These are phyloP conservation scores for Kluyveromyces marxianus DNA, from an alignment of 1,139 yeast genomes.

Conservation along the genomic window DNA sequence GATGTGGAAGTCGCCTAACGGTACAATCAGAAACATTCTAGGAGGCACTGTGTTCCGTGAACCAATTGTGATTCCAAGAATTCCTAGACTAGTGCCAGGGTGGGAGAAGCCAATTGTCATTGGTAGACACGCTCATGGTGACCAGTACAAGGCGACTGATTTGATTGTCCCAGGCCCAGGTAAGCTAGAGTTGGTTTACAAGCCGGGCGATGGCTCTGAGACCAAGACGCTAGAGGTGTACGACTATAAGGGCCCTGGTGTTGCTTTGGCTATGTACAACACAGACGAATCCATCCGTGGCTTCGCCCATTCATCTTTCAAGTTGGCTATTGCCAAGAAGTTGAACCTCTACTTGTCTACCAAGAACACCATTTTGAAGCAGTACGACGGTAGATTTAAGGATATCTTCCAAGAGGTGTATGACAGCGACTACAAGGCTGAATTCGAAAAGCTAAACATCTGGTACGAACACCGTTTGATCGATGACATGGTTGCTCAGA, in stretches of 20 bases:
- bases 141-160: constrained; percentile 92
- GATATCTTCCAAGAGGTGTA: constrained; percentile 82
- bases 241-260: constrained; percentile 72
- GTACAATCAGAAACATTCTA: constrained; percentile 87
- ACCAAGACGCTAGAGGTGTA: constrained; percentile 54
- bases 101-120: constrained; percentile 95
- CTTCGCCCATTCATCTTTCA: constrained; percentile 88
- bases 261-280: constrained; percentile 90
- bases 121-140: constrained; percentile 97
- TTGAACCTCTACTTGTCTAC: constrained; percentile 81
- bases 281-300: constrained; percentile 85
- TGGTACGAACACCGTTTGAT: constrained; percentile 96
- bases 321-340: constrained; percentile 70
- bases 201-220: constrained; percentile 62
- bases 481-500: constrained; percentile 98
- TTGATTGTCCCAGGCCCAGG: constrained; percentile 75
- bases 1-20: constrained; percentile 98
- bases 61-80: constrained; percentile 83
- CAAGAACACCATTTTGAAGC: constrained; percentile 88
- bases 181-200: constrained; percentile 66
- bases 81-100: constrained; percentile 83
- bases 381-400: constrained; percentile 90
- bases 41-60: constrained; percentile 97
- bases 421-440: constrained; percentile 56
- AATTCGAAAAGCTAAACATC: constrained; percentile 70